Percentiles rank a stretch among this genome's conserved stretches.
Conservation (phyloP, 116 monocot species). For the Thalassia testudinum region DNA sequence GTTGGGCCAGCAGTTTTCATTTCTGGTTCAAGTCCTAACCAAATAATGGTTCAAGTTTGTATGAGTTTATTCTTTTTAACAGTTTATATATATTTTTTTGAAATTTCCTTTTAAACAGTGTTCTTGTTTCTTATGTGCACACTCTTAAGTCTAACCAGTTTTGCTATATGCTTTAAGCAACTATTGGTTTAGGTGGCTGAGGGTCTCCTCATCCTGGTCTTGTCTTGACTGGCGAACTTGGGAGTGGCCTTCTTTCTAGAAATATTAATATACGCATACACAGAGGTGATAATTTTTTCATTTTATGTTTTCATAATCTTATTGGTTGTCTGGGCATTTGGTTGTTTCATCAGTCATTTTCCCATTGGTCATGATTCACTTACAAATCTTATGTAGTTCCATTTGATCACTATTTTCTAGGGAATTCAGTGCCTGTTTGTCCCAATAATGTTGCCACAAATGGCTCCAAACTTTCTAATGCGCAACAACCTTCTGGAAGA, state of each 20-base stretch:
- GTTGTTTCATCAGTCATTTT: too few species aligned
- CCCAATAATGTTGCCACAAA: constrained; percentile 3
- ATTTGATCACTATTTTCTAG: not conserved
- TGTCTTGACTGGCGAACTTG: constrained; percentile 24
- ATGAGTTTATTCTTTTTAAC: too few species aligned
- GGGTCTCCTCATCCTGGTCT: constrained; percentile 17
- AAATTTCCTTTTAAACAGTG: too few species aligned
- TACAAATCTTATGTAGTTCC: too few species aligned
- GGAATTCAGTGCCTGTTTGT: constrained; percentile 14
- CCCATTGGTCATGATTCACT: too few species aligned
- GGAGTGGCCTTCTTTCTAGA: constrained; percentile 41
- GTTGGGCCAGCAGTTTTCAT: constrained; percentile 92
- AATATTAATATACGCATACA: constrained; percentile 81
- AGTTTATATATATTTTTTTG: too few species aligned
- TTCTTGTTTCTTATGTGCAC: too few species aligned
- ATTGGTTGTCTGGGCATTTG: too few species aligned
- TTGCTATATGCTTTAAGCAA: too few species aligned
- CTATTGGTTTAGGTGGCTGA: too few species aligned
- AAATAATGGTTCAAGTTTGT: constrained; percentile 92
- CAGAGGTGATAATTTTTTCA: constrained; percentile 22
- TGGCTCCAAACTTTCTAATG: constrained; percentile 10
- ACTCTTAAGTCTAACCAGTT: too few species aligned
- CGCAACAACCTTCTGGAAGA: constrained; percentile 24
- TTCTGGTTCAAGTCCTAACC: constrained; percentile 72
- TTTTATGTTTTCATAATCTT: not conserved